Base-by-base conservation (phyloP, 495 filamentous ascomycete genomes). In the Talaromyces thailandensis region DNA sequence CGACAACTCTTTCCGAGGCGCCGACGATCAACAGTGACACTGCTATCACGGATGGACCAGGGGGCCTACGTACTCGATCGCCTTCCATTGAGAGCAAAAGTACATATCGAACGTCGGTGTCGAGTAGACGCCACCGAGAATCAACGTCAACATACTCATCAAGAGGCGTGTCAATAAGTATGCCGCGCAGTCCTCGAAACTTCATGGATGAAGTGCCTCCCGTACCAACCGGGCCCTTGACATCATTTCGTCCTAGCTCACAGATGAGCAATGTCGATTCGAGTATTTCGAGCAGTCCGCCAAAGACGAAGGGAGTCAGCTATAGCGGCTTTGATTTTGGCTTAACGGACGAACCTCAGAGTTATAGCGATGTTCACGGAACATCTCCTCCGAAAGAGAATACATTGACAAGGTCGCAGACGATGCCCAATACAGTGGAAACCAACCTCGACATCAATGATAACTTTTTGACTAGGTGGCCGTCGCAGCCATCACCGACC, bases 71-170 rank as follows among this genome's bases (percentile, higher is more conserved):
- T 58, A 67, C 64, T 32, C 68, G 75, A 14, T 67, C 62, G 5
- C 66, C 71, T 28, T 80, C 77, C 1, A 66, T 70, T 8, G 74
- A 74, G 18, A 79, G 75, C 62, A 75, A 72, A 51, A 80, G 77
- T 60, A 80, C 75, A 61, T 80, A 80, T 62, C 68, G 76, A 35
- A 76, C 75, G 0, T 79, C 77, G 3, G 45, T 76, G 8, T 68
- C 75, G 18, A 81, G 78, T 65, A 80, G 70, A n/a, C 71, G 76
- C 8, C 70, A 73, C 62, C 71, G 73, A 51, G 68, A 66, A 57
- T 61, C 69, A 18, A 61, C 45, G 63, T 67, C 71, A 3, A 66
- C 76, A 45, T 66, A 68, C 25, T 70, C 69, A n/a, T 68, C 71
- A 56, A 64, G 69, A n/a, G 63, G 75, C 64, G 75, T 76, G 7